phyloP scores from a whole-genome alignment of 192 early-diverging fungal species.

The Diversispora eburnea region DNA sequence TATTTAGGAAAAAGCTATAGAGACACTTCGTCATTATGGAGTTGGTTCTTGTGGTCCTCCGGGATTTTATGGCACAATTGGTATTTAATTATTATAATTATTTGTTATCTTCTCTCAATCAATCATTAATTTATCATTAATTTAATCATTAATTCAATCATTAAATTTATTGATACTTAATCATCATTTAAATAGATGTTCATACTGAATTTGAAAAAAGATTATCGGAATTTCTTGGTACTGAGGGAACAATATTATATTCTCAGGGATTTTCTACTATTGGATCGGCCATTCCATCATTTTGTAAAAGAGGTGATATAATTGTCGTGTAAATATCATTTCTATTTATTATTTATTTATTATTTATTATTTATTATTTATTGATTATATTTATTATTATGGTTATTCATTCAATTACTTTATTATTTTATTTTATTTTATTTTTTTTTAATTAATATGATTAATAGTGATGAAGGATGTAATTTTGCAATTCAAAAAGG shows the following conservation, averaged over 20 bases:
- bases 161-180: not conserved
- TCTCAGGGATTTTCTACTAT: constrained; percentile 93
- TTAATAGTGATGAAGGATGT: constrained; percentile 77
- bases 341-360: not conserved
- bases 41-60: constrained; percentile 95
- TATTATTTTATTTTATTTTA: too few relatives aligned
- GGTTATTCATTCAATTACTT: constrained; percentile 17
- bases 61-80: constrained; percentile 88
- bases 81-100: not conserved
- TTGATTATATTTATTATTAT: too few relatives aligned
- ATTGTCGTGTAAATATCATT: constrained; percentile 72
- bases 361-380: not conserved
- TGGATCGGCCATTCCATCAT: constrained; percentile 89
- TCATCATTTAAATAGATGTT: constrained; percentile 60
- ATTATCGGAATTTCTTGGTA: constrained; percentile 80
- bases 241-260: constrained; percentile 86
- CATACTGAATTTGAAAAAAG: constrained; percentile 90
- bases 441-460: not conserved
- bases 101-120: not conserved
- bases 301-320: constrained; percentile 93
- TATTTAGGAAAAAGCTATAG: constrained; percentile 68
- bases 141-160: not conserved
- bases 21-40: constrained; percentile 86
- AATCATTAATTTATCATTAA: not conserved
- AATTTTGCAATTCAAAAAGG: constrained; percentile 89